These are phyloP conservation scores for Penicillium odoratum DNA, from an alignment of 495 filamentous ascomycete species.

Conservation along the genomic window DNA sequence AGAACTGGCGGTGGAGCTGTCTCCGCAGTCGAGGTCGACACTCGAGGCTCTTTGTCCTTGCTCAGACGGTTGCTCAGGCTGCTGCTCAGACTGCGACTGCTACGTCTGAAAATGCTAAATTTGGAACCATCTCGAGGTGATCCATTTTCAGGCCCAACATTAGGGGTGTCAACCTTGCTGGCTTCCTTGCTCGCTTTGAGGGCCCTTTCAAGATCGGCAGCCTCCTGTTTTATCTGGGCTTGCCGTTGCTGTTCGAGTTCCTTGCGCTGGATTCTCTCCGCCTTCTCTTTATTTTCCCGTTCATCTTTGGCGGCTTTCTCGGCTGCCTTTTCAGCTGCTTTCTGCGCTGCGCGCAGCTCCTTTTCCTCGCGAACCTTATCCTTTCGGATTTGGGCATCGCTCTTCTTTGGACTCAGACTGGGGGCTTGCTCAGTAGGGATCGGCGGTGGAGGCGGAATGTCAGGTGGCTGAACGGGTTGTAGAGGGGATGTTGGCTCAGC, in stretches of 20 bases:
- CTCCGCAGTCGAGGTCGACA: slow-evolving; percentile 34
- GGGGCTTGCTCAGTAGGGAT: slow-evolving; percentile 35
- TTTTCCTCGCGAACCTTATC: slow-evolving; percentile 59
- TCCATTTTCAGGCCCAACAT: slow-evolving; percentile 36
- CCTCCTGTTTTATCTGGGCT: slow-evolving; percentile 49
- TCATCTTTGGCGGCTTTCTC: slow-evolving; percentile 12
- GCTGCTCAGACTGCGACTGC: slow-evolving; percentile 64
- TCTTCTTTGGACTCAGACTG: slow-evolving; percentile 43
- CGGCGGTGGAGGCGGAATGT: slow-evolving; percentile 35
- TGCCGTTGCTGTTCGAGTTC: slow-evolving; percentile 57
- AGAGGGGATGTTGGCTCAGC: slow-evolving; percentile 18
- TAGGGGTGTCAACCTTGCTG: slow-evolving; percentile 45
- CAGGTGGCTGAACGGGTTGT: slow-evolving; percentile 17
- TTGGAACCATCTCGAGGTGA: slow-evolving; percentile 42
- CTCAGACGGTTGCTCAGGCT: slow-evolving; percentile 54
- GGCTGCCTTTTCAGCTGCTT: slow-evolving; percentile 52
- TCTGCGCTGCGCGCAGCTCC: slow-evolving; percentile 65
- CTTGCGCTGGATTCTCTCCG: slow-evolving; percentile 62
- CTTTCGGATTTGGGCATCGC: slow-evolving; percentile 46
- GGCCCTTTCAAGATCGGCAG: slow-evolving; percentile 58
- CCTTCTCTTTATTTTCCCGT: slow-evolving; percentile 53
- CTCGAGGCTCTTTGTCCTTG: slow-evolving; percentile 39
- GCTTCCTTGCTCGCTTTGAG: slow-evolving; percentile 62
- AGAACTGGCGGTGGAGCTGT: slow-evolving; percentile 16
- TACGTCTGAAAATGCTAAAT: slow-evolving; percentile 55